Evolutionary conservation across 208 protist species (phyloP).

Genomic region (Balamuthia mandrillaris): DNA sequence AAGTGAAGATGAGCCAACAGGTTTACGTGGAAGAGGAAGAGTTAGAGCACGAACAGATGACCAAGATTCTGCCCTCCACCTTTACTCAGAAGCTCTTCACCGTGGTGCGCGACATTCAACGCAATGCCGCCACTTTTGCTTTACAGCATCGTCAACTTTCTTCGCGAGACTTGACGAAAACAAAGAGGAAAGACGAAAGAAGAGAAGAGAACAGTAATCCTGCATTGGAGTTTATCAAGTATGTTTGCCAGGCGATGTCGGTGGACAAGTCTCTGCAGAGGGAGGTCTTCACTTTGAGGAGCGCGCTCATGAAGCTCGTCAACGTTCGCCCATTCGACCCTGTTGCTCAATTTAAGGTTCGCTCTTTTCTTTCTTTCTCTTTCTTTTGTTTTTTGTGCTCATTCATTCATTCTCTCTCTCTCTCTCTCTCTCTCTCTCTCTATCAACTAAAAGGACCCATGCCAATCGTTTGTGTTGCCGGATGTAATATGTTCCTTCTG

Average conservation of each 20-base stretch:
- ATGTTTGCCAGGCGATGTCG: conserved; percentile 58
- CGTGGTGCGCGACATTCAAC: conserved; percentile 18
- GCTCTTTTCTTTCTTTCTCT: neutral
- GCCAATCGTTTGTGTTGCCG: conserved; percentile 55
- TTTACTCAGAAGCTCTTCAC: conserved; percentile 39
- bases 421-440: too few species aligned
- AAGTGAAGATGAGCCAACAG: too few species aligned
- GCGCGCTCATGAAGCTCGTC: conserved; percentile 56
- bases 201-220: conserved; percentile 5
- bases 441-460: too few species aligned
- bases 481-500: conserved; percentile 73
- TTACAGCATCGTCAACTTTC: too few species aligned
- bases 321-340: neutral
- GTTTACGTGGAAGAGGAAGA: conserved; percentile 24
- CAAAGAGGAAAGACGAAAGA: neutral
- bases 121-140: too few species aligned
- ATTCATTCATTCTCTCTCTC: too few species aligned
- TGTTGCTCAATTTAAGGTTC: conserved; percentile 44
- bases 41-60: neutral
- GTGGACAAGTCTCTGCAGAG: conserved; percentile 54
- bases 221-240: conserved; percentile 64
- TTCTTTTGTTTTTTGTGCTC: too few species aligned
- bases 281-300: conserved; percentile 39
- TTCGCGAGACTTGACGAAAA: too few species aligned
- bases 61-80: neutral